A percentile compares a stretch with the other conserved stretches of the same genome.
These are phyloP conservation scores for Clarireedia homoeocarpa DNA, from an alignment of 2,329 filamentous ascomycete genomes.

Conservation along the genomic window DNA sequence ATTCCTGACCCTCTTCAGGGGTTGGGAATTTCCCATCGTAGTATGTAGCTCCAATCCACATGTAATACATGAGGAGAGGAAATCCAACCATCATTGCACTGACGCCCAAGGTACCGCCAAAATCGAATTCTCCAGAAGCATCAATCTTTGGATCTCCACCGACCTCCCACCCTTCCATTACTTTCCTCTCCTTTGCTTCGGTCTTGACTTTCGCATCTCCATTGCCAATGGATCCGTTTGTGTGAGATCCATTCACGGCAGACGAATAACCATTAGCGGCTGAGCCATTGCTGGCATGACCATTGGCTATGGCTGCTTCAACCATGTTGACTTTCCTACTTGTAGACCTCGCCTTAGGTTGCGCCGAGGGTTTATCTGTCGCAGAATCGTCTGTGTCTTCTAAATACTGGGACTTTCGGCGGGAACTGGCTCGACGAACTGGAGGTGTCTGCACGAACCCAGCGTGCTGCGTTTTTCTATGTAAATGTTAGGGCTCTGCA, in stretches of 20 bases:
- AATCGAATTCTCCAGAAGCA: slow-evolving; percentile 64
- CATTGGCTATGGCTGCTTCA: slow-evolving; percentile 19
- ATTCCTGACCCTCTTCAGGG: slow-evolving; percentile 57
- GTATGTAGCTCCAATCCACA: slow-evolving; percentile 95
- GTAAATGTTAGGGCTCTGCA: slow-evolving; percentile 7
- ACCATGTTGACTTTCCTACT: slow-evolving; percentile 20
- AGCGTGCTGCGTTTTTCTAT: slow-evolving; percentile 42
- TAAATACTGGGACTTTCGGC: slow-evolving; percentile 33
- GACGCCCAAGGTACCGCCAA: slow-evolving; percentile 79
- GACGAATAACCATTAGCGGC: slow-evolving; percentile 6
- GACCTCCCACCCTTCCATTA: slow-evolving; percentile 49
- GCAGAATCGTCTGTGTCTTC: slow-evolving; percentile 29
- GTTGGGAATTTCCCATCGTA: slow-evolving; percentile 78
- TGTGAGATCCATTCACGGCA: slow-evolving; percentile 7
- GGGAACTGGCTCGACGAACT: slow-evolving; percentile 31
- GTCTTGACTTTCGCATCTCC: slow-evolving; percentile 9
- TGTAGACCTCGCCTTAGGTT: slow-evolving; percentile 12
- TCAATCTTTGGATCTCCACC: slow-evolving; percentile 56
- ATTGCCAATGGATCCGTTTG: slow-evolving; percentile 7
- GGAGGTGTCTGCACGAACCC: slow-evolving; percentile 45
- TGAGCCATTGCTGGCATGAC: slow-evolving; percentile 11
- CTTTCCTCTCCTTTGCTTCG: slow-evolving; percentile 8
- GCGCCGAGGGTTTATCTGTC: slow-evolving; percentile 20
- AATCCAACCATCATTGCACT: slow-evolving; percentile 84
- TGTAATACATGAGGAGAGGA: slow-evolving; percentile 96